Evolutionary conservation across 345 rosid genomes (phyloP).

Genomic region (Murraya paniculata): DNA sequence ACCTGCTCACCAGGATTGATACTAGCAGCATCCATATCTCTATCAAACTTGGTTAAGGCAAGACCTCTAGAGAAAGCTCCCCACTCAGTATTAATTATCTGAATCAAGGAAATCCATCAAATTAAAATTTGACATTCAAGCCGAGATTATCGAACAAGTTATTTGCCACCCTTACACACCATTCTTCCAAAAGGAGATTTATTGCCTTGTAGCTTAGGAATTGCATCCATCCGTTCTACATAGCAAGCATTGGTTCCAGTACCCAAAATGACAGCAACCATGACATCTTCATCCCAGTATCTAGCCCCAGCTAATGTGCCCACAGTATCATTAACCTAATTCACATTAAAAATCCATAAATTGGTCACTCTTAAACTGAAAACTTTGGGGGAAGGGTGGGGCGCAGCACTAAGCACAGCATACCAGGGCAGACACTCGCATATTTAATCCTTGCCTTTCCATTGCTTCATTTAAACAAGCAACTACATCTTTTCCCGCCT

Average conservation of each 20-base stretch:
- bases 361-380: neutral
- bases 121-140: conserved; percentile 12
- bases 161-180: conserved; percentile 29
- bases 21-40: conserved; percentile 72
- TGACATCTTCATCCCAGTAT: conserved; percentile 79
- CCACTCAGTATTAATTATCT: conserved; percentile 89
- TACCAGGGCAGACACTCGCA: conserved; percentile 84
- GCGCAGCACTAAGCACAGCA: conserved; percentile 16
- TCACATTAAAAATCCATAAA: neutral
- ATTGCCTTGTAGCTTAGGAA: conserved; percentile 52
- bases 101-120: conserved; percentile 18
- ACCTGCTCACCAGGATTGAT: conserved; percentile 91
- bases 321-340: conserved; percentile 77
- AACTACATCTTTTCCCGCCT: conserved; percentile 80
- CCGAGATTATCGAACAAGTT: too few relatives aligned
- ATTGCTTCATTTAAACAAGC: conserved; percentile 84
- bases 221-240: conserved; percentile 59
- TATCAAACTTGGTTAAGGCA: conserved; percentile 63
- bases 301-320: conserved; percentile 83
- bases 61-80: conserved; percentile 78
- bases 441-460: conserved; percentile 57
- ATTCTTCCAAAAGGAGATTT: conserved; percentile 45
- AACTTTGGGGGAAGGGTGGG: neutral
- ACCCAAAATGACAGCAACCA: conserved; percentile 89
- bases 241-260: conserved; percentile 95